Base-by-base conservation (phyloP, 257 asterid genomes). In the Linderniella brevidens region DNA sequence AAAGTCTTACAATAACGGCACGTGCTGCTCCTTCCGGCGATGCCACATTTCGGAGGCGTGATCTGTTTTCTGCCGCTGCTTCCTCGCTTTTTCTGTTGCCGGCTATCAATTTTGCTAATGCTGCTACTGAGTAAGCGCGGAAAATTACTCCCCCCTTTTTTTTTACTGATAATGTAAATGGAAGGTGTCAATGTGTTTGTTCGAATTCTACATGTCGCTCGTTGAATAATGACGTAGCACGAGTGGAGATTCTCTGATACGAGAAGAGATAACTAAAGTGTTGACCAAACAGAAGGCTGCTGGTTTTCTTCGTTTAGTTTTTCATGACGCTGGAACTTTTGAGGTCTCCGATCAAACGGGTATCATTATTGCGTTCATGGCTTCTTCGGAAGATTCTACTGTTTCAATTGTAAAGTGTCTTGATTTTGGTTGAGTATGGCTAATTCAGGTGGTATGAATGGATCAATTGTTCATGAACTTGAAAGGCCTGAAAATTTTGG, bases 301-400 rank as follows among this genome's bases (percentile, higher is more conserved):
- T 40, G 93, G 95, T 51, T 69, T 80, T 47, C 93, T 87, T 55
- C 95, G 95, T 56, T 65, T 87, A 59, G 97, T 73, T 43, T 87
- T 87, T 61, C 95, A 83, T n/a, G 97, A 87, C 44, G 95, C 97
- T n/a, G 97, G 95, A 68, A 87, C 97, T 58, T 87, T 74, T 56
- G 80, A 72, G 58, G 55, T 64, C 58, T 65, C 66, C 13, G 80
- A 78, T 29, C 59, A 70, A 49, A 66, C 73, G 54, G 95, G 93
- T 83, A 62, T 16, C 44, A 3, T 41, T 29, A 50, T 39, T 39
- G 43, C 3, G 3, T 3, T 13, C 43, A 39, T 39, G 43, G 43
- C 1, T 39, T 39, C 13, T 13, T 3, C 9, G 13, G 3, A 39
- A 11, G 15, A 10, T 39, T 39, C 15, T 39, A 13, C 9, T 10